Evolutionary conservation across 345 rosid species (phyloP).

Genomic region (Eutrema yunnanense): DNA sequence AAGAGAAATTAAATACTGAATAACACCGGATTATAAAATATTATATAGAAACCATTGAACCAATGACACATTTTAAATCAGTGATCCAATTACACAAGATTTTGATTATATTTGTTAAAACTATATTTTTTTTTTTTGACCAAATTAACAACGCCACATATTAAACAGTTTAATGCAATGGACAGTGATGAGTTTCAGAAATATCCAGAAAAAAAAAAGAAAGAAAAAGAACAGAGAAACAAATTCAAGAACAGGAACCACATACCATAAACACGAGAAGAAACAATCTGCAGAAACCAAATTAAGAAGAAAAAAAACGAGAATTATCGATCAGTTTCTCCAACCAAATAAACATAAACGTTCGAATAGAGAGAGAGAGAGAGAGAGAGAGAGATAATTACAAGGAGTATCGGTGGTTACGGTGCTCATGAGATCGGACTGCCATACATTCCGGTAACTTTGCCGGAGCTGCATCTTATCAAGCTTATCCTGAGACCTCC

Average conservation of each 20-base stretch:
- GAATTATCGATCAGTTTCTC: neutral
- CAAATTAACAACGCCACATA: neutral
- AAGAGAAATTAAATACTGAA: neutral
- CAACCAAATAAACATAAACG: neutral
- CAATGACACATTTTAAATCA: neutral
- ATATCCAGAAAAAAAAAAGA: neutral
- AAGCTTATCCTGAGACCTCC: slow-evolving; percentile 51
- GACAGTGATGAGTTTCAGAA: neutral
- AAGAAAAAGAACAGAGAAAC: neutral
- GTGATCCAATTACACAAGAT: neutral
- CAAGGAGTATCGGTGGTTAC: slow-evolving; percentile 62
- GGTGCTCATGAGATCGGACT: slow-evolving; percentile 66
- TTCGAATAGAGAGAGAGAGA: neutral
- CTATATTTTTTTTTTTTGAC: neutral
- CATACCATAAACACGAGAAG: slow-evolving; percentile 26
- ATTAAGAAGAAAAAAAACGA: neutral
- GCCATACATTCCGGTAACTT: slow-evolving; percentile 86
- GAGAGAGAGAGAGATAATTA: slow-evolving; percentile 9
- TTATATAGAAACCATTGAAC: neutral
- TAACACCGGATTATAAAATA: neutral
- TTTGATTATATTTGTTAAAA: neutral
- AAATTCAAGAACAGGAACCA: neutral
- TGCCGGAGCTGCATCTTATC: slow-evolving; percentile 94
- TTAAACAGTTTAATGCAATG: neutral
- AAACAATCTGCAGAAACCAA: slow-evolving; percentile 58